A percentile compares a stretch with the other conserved stretches of the same genome.
These are phyloP conservation scores for Termitomyces sp. DNA, from an alignment of 768 basidiomycete genomes.

Conservation along the genomic window DNA sequence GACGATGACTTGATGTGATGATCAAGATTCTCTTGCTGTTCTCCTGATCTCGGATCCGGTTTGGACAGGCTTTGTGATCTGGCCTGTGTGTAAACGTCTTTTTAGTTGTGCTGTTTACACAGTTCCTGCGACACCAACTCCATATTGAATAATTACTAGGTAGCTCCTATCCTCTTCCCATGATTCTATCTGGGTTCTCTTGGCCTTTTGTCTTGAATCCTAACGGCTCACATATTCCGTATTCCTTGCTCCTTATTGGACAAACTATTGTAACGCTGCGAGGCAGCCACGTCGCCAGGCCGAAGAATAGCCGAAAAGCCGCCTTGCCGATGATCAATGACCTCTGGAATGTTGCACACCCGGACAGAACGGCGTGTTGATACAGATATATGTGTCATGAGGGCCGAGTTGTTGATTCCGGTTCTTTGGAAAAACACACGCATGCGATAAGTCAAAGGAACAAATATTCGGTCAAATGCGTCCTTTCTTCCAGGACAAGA, in stretches of 20 bases:
- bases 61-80: background rate
- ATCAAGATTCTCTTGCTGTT: background rate
- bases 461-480: no score
- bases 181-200: background rate
- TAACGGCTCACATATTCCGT: background rate
- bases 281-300: background rate
- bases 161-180: background rate
- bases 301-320: background rate
- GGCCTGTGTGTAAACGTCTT: background rate
- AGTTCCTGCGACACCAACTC: background rate
- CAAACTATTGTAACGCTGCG: background rate
- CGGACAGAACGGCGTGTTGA: background rate
- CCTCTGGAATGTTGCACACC: background rate
- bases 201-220: background rate
- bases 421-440: background rate
- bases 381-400: background rate
- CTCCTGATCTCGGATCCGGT: background rate
- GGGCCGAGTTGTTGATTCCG: background rate
- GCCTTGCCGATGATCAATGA: background rate
- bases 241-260: background rate
- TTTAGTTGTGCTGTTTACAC: background rate
- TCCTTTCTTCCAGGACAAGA: background rate
- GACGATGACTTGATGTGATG: background rate
- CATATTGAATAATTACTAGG: background rate
- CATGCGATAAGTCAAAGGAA: background rate